phyloP scores from a whole-genome alignment of 2,329 filamentous ascomycete genomes.

The Fusarium humuli region DNA sequence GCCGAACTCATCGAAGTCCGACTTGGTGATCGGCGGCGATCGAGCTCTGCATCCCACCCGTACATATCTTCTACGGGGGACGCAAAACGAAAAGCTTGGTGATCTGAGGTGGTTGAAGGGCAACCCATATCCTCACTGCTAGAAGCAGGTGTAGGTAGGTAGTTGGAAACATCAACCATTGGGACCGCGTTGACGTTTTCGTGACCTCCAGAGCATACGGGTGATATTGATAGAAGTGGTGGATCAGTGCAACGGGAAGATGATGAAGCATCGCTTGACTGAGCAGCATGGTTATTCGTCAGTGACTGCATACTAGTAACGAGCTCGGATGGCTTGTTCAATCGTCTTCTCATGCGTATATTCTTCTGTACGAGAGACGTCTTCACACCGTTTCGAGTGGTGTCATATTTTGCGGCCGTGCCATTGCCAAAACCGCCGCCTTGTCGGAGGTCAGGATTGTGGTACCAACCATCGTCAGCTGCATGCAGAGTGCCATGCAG shows the following conservation, averaged over 20 bases:
- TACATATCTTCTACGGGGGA: slow-evolving; percentile 56
- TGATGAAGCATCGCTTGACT: slow-evolving; percentile 2
- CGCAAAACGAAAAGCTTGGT: slow-evolving; percentile 30
- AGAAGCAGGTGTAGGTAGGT: slow-evolving; percentile 51
- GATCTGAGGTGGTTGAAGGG: slow-evolving; percentile 24
- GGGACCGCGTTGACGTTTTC: neutral
- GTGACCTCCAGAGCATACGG: slow-evolving; percentile 12
- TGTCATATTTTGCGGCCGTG: slow-evolving; percentile 62
- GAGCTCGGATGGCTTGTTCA: slow-evolving; percentile 26
- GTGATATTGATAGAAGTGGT: slow-evolving; percentile 12
- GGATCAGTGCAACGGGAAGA: slow-evolving; percentile 11
- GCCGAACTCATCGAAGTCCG: slow-evolving; percentile 19
- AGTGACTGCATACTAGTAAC: slow-evolving; percentile 1
- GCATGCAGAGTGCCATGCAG: slow-evolving; percentile 45
- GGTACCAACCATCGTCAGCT: slow-evolving; percentile 36
- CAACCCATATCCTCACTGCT: slow-evolving; percentile 30
- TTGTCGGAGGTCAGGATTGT: slow-evolving; percentile 37
- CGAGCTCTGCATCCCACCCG: slow-evolving; percentile 64
- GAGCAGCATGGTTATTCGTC: slow-evolving; percentile 5
- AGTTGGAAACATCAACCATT: slow-evolving; percentile 54
- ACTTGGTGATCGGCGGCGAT: slow-evolving; percentile 31
- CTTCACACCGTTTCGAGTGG: slow-evolving; percentile 21
- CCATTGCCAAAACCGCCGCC: slow-evolving; percentile 54
- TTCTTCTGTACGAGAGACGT: slow-evolving; percentile 42
- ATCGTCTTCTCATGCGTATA: slow-evolving; percentile 42